phyloP scores from a whole-genome alignment of 768 basidiomycete species.

The Krasilnikovozyma curviuscula region DNA sequence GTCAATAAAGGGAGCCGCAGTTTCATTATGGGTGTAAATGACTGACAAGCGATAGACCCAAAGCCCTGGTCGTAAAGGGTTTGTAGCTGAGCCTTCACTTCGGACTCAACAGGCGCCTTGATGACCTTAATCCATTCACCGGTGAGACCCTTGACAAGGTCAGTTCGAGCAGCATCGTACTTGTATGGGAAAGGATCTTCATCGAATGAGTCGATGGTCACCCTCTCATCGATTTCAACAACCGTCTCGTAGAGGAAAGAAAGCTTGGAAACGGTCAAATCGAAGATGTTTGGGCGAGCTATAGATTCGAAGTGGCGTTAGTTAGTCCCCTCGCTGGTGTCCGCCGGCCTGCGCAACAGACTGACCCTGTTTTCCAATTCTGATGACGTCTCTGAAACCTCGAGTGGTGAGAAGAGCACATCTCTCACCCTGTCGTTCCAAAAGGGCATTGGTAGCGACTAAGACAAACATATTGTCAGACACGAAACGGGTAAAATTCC shows the following conservation, averaged over 20 bases:
- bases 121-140: slow-evolving; percentile 10
- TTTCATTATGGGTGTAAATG: too few species aligned
- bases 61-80: not conserved
- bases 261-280: slow-evolving; percentile 12
- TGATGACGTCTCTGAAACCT: slow-evolving; percentile 17
- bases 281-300: slow-evolving; percentile 14
- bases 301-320: too few species aligned
- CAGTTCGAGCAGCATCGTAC: too few species aligned
- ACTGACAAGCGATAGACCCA: slow-evolving; percentile 4
- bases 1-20: too few species aligned
- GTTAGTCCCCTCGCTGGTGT: slow-evolving; percentile 1
- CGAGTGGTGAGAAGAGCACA: slow-evolving; percentile 16
- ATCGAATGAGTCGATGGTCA: slow-evolving; percentile 19
- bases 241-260: slow-evolving; percentile 11
- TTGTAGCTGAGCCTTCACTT: not conserved
- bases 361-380: too few species aligned
- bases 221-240: slow-evolving; percentile 14
- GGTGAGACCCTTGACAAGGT: not conserved
- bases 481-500: too few species aligned
- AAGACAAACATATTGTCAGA: too few species aligned
- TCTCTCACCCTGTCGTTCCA: slow-evolving; percentile 15
- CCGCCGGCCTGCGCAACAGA: too few species aligned
- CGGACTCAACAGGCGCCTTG: slow-evolving; percentile 12
- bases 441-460: slow-evolving; percentile 13
- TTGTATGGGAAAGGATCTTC: slow-evolving; percentile 9